These are phyloP conservation scores for Colletotrichum sublineola DNA, from an alignment of 2,329 filamentous ascomycete species.

Conservation along the genomic window DNA sequence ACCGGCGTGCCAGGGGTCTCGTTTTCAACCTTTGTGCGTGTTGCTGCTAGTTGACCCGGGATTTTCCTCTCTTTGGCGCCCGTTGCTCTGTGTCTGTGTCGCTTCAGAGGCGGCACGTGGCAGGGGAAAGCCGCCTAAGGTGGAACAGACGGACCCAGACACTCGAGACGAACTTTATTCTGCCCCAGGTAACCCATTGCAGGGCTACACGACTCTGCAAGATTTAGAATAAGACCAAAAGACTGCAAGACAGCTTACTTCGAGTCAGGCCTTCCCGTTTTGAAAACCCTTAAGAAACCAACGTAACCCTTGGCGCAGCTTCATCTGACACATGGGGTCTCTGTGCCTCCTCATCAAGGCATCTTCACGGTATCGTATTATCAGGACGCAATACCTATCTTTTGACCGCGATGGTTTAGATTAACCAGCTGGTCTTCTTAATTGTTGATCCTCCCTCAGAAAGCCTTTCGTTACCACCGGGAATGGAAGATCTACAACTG, in stretches of 20 bases:
- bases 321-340: slow-evolving; percentile 11
- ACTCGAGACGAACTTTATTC: slow-evolving; percentile 26
- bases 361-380: not conserved
- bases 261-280: slow-evolving; percentile 18
- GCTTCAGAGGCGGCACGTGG: slow-evolving; percentile 16
- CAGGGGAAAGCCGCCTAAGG: slow-evolving; percentile 27
- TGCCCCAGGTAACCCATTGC: slow-evolving; percentile 6
- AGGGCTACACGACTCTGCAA: slow-evolving; percentile 4
- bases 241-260: not conserved
- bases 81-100: not conserved
- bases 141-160: slow-evolving; percentile 33
- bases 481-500: not conserved
- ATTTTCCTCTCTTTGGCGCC: not conserved
- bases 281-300: not conserved
- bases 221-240: not conserved
- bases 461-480: not conserved
- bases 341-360: slow-evolving; percentile 3
- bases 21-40: not conserved
- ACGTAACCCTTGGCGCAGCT: not conserved
- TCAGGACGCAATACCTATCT: not conserved
- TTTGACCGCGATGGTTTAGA: not conserved
- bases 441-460: not conserved
- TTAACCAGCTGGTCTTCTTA: not conserved
- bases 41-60: slow-evolving; percentile 20
- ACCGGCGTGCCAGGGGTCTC: slow-evolving; percentile 1